Conservation (phyloP, 345 rosid species). For the Linum tenue region DNA sequence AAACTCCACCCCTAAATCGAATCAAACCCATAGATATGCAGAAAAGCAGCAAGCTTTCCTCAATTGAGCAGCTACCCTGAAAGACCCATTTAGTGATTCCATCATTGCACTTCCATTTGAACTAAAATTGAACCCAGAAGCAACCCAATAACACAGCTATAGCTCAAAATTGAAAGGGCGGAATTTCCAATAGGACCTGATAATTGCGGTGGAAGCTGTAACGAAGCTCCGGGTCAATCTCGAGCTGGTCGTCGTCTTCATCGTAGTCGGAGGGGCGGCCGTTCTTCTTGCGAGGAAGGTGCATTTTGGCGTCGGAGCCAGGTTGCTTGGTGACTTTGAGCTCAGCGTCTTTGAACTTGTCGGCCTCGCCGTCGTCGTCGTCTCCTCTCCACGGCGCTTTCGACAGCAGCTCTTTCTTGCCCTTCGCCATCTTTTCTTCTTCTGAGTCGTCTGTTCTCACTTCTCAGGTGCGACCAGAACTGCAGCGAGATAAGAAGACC, state of each 20-base stretch:
- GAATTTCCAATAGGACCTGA: constrained; percentile 31
- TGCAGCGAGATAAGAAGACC: not conserved
- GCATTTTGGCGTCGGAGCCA: constrained; percentile 67
- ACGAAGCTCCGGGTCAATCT: constrained; percentile 90
- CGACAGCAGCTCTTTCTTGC: constrained; percentile 60
- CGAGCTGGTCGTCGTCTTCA: constrained; percentile 42
- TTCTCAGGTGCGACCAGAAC: no score
- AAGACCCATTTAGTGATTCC: not conserved
- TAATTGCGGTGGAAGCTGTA: constrained; percentile 93
- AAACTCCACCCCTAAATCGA: not conserved
- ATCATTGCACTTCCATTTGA: not conserved
- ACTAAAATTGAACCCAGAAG: not conserved
- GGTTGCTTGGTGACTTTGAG: constrained; percentile 67
- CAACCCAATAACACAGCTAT: no score
- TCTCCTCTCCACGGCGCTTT: constrained; percentile 96
- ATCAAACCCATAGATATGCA: not conserved
- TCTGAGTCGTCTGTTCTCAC: no score
- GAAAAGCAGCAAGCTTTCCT: no score
- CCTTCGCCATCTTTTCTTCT: constrained; percentile 42
- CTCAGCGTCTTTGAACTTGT: constrained; percentile 67
- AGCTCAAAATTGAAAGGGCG: not conserved
- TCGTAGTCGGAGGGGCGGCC: constrained; percentile 15
- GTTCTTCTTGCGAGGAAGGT: constrained; percentile 49
- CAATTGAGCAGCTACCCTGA: not conserved
- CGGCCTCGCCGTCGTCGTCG: constrained; percentile 30